Evolutionary conservation across 345 rosid species (phyloP).

Genomic region (Draba incana): DNA sequence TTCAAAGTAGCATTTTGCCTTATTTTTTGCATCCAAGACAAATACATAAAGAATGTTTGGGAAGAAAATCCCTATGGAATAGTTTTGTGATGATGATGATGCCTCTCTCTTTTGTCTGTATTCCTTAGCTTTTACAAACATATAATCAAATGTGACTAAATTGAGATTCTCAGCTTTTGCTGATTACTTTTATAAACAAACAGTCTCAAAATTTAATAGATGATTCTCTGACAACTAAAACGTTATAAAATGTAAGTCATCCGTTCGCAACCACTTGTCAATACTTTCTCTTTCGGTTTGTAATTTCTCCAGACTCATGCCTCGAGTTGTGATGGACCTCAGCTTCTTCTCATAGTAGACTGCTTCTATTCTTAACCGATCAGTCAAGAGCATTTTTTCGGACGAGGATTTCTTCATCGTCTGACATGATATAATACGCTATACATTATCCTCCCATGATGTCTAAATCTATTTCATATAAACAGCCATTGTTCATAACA

Average conservation of each 20-base stretch:
- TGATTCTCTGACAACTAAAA: not conserved
- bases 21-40: constrained; percentile 11
- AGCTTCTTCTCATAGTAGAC: constrained; percentile 77
- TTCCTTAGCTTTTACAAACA: constrained; percentile 7
- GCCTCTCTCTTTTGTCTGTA: not conserved
- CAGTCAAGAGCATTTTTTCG: constrained; percentile 63
- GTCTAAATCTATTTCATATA: not conserved
- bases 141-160: not conserved
- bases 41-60: constrained; percentile 21
- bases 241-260: not conserved
- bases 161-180: not conserved
- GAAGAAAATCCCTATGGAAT: constrained; percentile 23
- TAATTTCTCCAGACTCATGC: constrained; percentile 55
- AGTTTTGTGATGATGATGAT: constrained; percentile 8
- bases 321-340: constrained; percentile 54
- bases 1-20: constrained; percentile 25
- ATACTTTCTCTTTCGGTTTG: constrained; percentile 67
- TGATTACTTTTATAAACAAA: not conserved
- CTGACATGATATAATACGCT: constrained; percentile 5
- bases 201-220: not conserved
- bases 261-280: constrained; percentile 33
- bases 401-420: too few species aligned
- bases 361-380: constrained; percentile 68
- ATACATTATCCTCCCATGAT: not conserved
- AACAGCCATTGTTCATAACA: constrained; percentile 49